Evolutionary conservation across 73 alveolate species (phyloP).

Genomic region (Paramecium bursaria): DNA sequence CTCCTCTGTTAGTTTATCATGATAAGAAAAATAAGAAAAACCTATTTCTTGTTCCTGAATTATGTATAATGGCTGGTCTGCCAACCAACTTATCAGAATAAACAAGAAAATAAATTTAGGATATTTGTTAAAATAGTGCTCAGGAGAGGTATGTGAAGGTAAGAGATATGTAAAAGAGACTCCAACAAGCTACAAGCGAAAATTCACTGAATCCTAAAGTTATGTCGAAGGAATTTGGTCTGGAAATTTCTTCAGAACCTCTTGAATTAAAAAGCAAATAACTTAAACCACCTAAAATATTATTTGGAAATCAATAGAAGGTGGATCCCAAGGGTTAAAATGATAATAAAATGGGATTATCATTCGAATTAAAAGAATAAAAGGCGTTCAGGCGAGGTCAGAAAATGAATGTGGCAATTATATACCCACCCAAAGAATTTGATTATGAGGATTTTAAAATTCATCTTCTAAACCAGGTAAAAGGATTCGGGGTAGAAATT

Average conservation of each 20-base stretch:
- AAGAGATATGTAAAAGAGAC: background rate
- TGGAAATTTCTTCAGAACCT: constrained; percentile 2
- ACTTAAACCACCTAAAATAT: constrained; percentile 35
- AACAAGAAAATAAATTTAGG: constrained; percentile 25
- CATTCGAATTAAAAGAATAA: background rate
- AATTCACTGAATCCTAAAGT: background rate
- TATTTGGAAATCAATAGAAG: constrained; percentile 10
- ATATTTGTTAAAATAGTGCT: constrained; percentile 36
- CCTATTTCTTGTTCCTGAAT: constrained; percentile 21
- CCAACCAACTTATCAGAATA: constrained; percentile 15
- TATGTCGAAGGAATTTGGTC: constrained; percentile 17
- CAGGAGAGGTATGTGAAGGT: constrained; percentile 32
- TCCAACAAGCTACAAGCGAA: background rate
- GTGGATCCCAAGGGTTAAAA: constrained; percentile 7
- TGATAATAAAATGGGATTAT: constrained; percentile 17
- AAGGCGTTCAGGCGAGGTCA: background rate
- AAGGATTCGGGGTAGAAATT: background rate
- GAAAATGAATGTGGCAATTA: background rate
- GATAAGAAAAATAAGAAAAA: constrained; percentile 18
- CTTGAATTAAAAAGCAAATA: constrained; percentile 3
- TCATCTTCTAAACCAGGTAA: background rate
- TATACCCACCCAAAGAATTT: constrained; percentile 12
- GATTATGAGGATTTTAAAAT: constrained; percentile 31
- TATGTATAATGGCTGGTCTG: constrained; percentile 53
- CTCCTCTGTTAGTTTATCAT: background rate